These are phyloP conservation scores for Nicotiana benthamiana DNA, from an alignment of 257 asterid species.

Conservation along the genomic window DNA sequence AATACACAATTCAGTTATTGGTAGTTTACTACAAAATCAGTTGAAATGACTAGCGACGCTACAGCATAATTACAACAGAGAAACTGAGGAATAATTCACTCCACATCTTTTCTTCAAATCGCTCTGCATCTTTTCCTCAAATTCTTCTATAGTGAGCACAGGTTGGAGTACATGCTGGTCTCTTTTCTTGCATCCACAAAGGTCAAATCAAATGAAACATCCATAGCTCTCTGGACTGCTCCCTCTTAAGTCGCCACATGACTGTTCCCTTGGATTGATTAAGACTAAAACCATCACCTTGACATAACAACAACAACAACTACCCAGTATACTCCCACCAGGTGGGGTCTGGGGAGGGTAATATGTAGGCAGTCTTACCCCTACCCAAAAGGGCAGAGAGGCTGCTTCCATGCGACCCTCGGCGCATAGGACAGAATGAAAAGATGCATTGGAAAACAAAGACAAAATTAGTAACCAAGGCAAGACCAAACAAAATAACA, in stretches of 20 bases:
- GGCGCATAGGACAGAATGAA: no score
- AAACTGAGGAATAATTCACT: background rate
- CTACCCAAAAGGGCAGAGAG: no score
- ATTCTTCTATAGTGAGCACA: background rate
- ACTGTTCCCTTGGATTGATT: background rate
- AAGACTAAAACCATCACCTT: background rate
- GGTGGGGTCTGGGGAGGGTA: no score
- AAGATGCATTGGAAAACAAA: no score
- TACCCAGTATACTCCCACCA: no score
- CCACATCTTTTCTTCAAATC: background rate
- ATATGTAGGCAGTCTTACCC: no score
- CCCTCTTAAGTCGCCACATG: background rate
- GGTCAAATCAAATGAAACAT: background rate
- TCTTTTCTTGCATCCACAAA: background rate
- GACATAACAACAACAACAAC: no score
- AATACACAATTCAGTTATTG: background rate
- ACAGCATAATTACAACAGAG: slow-evolving; percentile 8
- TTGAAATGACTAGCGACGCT: background rate
- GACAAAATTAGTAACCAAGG: no score
- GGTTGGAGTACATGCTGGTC: background rate
- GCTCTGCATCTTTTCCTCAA: background rate
- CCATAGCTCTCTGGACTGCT: background rate
- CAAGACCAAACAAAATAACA: no score
- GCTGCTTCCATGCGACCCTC: no score
- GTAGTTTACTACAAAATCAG: background rate